Conservation (phyloP, 345 rosid genomes). For the Syzygium aqueum region DNA sequence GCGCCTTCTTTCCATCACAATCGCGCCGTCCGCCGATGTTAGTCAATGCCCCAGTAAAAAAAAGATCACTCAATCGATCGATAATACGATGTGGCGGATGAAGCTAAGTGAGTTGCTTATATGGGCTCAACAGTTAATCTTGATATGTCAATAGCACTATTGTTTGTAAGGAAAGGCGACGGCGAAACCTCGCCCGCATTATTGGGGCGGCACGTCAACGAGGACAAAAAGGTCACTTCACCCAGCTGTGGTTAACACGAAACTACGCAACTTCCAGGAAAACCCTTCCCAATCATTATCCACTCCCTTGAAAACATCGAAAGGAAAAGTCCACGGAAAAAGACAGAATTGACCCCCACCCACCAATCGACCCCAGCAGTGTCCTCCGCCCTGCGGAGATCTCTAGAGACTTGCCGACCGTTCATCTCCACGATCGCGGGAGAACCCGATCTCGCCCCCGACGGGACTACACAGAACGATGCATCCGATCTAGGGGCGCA, state of each 20-base stretch:
- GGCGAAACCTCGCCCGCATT: neutral
- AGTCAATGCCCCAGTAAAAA: neutral
- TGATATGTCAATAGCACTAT: neutral
- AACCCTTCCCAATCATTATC: neutral
- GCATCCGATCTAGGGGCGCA: neutral
- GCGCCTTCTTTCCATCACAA: neutral
- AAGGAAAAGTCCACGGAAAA: neutral
- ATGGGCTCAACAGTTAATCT: neutral
- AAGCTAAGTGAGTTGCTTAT: neutral
- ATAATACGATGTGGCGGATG: neutral
- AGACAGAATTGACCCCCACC: neutral
- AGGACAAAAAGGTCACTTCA: neutral
- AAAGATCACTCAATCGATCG: neutral
- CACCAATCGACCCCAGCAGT: neutral
- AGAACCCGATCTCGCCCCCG: neutral
- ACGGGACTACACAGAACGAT: neutral
- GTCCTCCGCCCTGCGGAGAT: neutral
- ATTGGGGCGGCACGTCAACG: neutral
- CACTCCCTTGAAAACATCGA: neutral
- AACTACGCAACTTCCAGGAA: neutral
- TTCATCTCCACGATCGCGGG: neutral
- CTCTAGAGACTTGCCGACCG: neutral
- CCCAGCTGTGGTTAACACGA: neutral
- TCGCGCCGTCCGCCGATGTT: neutral
- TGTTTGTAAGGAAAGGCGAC: neutral